Conservation (phyloP, 2,329 filamentous ascomycete species). For the Boeremia exigua region DNA sequence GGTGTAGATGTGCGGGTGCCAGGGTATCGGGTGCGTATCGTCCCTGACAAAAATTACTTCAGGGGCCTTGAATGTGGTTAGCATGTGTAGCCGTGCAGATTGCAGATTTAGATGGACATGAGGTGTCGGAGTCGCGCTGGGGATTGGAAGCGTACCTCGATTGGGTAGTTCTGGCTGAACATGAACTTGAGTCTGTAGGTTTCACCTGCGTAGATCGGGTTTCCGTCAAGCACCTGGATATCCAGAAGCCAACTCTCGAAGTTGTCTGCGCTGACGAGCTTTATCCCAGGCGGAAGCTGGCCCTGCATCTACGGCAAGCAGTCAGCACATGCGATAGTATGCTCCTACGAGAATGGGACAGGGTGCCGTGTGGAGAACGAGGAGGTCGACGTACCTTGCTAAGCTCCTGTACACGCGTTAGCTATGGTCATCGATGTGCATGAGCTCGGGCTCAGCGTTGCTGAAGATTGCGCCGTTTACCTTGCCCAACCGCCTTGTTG, state of each 20-base stretch:
- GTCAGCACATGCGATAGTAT: background rate
- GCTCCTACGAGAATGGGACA: background rate
- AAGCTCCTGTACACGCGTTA: constrained; percentile 22
- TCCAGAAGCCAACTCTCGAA: constrained; percentile 92
- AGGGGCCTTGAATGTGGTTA: constrained; percentile 69
- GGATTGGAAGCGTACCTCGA: constrained; percentile 58
- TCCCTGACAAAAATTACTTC: constrained; percentile 86
- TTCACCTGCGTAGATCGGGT: constrained; percentile 83
- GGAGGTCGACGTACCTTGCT: constrained; percentile 24
- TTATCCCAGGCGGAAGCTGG: constrained; percentile 71
- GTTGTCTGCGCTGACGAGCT: constrained; percentile 79
- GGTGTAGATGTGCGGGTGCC: constrained; percentile 97
- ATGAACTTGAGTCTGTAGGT: constrained; percentile 85
- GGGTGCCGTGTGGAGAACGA: background rate
- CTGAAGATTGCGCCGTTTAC: constrained; percentile 37
- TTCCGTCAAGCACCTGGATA: constrained; percentile 85
- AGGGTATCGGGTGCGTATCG: constrained; percentile 72
- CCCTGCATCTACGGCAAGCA: constrained; percentile 57
- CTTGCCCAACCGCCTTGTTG: constrained; percentile 57
- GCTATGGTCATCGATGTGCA: background rate
- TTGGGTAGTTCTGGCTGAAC: constrained; percentile 85
- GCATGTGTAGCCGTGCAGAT: background rate
- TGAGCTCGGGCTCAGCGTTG: background rate
- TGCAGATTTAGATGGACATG: background rate
- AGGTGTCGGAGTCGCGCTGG: background rate